Conservation (phyloP, 768 basidiomycete species). For the Nevesoporus exiguus region DNA sequence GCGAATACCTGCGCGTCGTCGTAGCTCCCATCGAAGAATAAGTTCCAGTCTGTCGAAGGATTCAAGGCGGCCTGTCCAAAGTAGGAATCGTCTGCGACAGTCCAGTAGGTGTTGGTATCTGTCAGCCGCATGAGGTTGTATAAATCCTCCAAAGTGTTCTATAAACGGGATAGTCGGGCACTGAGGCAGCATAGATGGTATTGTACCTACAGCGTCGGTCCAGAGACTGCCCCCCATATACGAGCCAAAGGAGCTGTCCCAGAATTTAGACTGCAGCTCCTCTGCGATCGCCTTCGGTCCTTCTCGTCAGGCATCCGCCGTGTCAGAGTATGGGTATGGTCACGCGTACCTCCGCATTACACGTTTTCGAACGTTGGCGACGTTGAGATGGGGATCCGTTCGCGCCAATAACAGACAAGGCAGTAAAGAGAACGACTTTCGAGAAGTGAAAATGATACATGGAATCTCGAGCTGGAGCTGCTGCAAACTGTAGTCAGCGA, state of each 20-base stretch:
- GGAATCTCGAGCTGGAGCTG: too few relatives aligned
- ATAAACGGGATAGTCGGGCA: background rate
- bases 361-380: constrained; percentile 7
- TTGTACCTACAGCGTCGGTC: constrained; percentile 49
- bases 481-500: too few relatives aligned
- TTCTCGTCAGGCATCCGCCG: background rate
- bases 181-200: background rate
- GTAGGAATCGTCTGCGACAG: constrained; percentile 44
- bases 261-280: constrained; percentile 37
- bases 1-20: constrained; percentile 49
- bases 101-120: constrained; percentile 36
- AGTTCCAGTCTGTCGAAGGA: constrained; percentile 40
- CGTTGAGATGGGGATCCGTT: background rate
- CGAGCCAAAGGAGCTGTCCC: constrained; percentile 36
- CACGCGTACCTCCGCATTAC: constrained; percentile 11
- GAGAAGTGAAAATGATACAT: constrained; percentile 1
- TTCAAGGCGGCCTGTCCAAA: constrained; percentile 44
- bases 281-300: constrained; percentile 23
- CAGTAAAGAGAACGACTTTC: background rate
- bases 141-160: constrained; percentile 57
- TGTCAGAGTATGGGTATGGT: background rate
- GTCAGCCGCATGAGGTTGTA: constrained; percentile 57
- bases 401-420: constrained; percentile 1
- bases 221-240: constrained; percentile 51
- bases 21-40: constrained; percentile 44